Percentiles rank a stretch among this genome's conserved stretches.
These are phyloP conservation scores for Fennellomyces sp. DNA, from an alignment of 371 early-diverging fungal species.

Conservation along the genomic window DNA sequence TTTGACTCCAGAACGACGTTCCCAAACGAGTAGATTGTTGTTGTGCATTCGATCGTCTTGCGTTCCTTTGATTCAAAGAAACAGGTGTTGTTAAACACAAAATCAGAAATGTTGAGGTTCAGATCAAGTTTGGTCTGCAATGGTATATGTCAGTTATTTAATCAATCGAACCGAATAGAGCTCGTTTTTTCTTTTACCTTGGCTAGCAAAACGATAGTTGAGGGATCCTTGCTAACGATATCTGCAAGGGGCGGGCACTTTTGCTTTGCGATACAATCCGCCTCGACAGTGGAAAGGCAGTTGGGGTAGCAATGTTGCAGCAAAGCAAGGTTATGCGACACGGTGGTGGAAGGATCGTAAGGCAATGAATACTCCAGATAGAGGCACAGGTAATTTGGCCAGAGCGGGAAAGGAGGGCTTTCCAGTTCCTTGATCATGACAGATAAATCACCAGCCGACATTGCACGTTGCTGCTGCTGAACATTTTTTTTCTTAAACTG, in stretches of 20 bases:
- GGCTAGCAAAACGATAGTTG: constrained; percentile 20
- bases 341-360: constrained; percentile 37
- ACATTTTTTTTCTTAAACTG: too few relatives aligned
- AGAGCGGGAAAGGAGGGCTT: constrained; percentile 15
- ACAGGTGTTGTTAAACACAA: constrained; percentile 47
- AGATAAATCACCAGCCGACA: constrained; percentile 6
- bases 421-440: constrained; percentile 5
- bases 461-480: constrained; percentile 1
- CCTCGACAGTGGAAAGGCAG: constrained; percentile 17
- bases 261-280: constrained; percentile 22
- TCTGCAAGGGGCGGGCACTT: constrained; percentile 39
- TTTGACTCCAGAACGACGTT: constrained; percentile 61
- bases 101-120: constrained; percentile 42
- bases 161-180: too few relatives aligned
- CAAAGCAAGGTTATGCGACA: constrained; percentile 41
- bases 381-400: constrained; percentile 54
- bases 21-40: constrained; percentile 67
- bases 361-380: constrained; percentile 45
- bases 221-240: constrained; percentile 14
- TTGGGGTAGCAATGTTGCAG: constrained; percentile 45
- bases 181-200: constrained; percentile 26
- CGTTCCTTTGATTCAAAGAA: constrained; percentile 57
- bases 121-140: constrained; percentile 44
- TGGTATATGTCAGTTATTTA: background rate
- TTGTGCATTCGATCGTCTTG: constrained; percentile 60